Evolutionary conservation across 495 filamentous ascomycete genomes (phyloP).

Genomic region (Oleoguttula mirabilis): DNA sequence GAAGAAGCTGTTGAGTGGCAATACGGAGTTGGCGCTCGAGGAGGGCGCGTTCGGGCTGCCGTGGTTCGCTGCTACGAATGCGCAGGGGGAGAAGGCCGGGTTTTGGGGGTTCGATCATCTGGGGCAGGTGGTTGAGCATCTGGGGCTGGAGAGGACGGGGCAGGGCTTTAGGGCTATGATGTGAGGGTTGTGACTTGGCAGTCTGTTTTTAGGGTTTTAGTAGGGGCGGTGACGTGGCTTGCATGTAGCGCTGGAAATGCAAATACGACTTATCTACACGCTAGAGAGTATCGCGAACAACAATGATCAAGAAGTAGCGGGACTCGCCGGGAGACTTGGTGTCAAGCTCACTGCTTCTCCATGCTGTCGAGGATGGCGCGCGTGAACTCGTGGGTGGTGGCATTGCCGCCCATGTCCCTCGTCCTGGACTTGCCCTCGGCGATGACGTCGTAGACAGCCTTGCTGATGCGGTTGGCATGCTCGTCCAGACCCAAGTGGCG

Average conservation of each 20-base stretch:
- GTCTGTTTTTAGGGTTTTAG: too few species aligned
- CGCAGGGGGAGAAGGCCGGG: constrained; percentile 43
- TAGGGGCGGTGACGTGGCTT: too few species aligned
- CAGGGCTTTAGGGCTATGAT: constrained; percentile 42
- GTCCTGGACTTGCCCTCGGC: constrained; percentile 76
- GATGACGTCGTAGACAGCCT: constrained; percentile 94
- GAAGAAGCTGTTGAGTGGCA: constrained; percentile 41
- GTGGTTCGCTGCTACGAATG: constrained; percentile 50
- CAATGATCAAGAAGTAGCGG: too few species aligned
- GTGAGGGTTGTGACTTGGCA: too few species aligned
- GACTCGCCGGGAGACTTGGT: too few species aligned
- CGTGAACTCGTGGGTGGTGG: constrained; percentile 89
- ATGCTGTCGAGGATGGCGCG: constrained; percentile 84
- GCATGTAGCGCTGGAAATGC: too few species aligned
- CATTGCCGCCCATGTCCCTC: constrained; percentile 84
- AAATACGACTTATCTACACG: not conserved
- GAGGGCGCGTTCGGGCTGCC: constrained; percentile 61
- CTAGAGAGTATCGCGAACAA: not conserved
- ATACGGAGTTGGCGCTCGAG: constrained; percentile 47
- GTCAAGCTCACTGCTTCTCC: constrained; percentile 55
- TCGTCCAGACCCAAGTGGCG: constrained; percentile 93
- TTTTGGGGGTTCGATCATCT: constrained; percentile 61
- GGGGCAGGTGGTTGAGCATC: constrained; percentile 48
- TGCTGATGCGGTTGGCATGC: constrained; percentile 94
- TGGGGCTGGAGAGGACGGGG: constrained; percentile 40